Base-by-base conservation (phyloP, 106 monocot genomes). In the Cymbidium sinense region DNA sequence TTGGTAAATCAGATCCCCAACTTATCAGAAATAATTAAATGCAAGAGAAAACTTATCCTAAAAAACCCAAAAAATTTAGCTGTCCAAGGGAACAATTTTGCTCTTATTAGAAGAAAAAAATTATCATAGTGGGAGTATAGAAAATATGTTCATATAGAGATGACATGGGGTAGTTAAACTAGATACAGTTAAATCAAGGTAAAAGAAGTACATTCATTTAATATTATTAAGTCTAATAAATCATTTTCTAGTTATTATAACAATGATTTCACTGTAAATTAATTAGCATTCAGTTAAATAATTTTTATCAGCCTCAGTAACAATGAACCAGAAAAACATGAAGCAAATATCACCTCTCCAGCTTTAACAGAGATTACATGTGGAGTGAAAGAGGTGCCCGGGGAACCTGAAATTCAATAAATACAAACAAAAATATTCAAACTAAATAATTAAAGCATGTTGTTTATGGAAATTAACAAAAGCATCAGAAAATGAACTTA, bases 301-400 rank as follows among this genome's bases (percentile, higher is more conserved):
- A 71, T n/a, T 21, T 71, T 71, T 21, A 71, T 25, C 21, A 71
- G 69, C 12, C 34, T 71, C 31, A 36, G 6, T 39, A 21, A 39
- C 39, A 20, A 71, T 71, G 71, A 37, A 21, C n/a, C 3, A 33
- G 34, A 20, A 39, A 35, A 37, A 7, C 3, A 37, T 71, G 71
- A 70, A n/a, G 34, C 34, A 71, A 71, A 39, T 29, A 71, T 39
- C 23, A 71, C 71, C 71, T 71, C 71, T 71, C 71, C 71, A 36
- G 71, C 71, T 71, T 71, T 39, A 36, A 71, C 37, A 39, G 71
- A 15, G 37, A 71, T 71, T 21, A 71, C 37, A 71, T 71, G 71
- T 39, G 71, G 71, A 36, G 71, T 71, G 37, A 71, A 71, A 36
- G 71, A 71, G 7, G 71, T 71, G 37, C 71, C 71, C 12, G 71